Percentiles rank a stretch among this genome's conserved stretches.
Evolutionary conservation across 768 basidiomycete genomes (phyloP).

Genomic region (Leccinum longicurvipes): DNA sequence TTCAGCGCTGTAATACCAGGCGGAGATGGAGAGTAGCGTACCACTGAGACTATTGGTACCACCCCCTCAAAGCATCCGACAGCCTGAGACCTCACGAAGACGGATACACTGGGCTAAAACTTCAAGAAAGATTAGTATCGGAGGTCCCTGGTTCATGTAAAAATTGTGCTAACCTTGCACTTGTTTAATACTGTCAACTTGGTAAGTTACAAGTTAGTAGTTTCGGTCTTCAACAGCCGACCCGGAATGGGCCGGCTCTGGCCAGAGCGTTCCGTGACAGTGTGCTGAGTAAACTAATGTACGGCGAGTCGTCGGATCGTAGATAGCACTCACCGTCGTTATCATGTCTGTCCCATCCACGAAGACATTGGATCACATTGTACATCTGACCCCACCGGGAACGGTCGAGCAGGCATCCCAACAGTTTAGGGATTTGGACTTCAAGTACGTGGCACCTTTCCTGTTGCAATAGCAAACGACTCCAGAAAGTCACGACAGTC

Average conservation of each 20-base stretch:
- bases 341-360: constrained; percentile 34
- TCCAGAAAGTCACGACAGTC: neutral
- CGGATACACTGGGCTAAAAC: too few species aligned
- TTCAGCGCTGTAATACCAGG: neutral
- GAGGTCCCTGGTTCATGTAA: too few species aligned
- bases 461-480: neutral
- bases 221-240: neutral
- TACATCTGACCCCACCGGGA: constrained; percentile 67
- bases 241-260: neutral
- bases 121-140: too few species aligned
- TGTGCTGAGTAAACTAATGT: neutral
- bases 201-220: too few species aligned
- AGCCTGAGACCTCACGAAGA: too few species aligned
- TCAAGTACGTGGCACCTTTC: constrained; percentile 45
- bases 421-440: constrained; percentile 59
- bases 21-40: neutral
- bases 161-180: neutral
- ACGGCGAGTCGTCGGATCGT: neutral
- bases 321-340: neutral
- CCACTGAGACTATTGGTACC: neutral
- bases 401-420: constrained; percentile 46
- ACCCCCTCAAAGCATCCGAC: neutral
- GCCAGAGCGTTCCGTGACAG: neutral
- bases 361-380: constrained; percentile 60
- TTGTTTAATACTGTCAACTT: neutral